Evolutionary conservation across 2,329 filamentous ascomycete genomes (phyloP).

Genomic region (Fusarium equiseti): DNA sequence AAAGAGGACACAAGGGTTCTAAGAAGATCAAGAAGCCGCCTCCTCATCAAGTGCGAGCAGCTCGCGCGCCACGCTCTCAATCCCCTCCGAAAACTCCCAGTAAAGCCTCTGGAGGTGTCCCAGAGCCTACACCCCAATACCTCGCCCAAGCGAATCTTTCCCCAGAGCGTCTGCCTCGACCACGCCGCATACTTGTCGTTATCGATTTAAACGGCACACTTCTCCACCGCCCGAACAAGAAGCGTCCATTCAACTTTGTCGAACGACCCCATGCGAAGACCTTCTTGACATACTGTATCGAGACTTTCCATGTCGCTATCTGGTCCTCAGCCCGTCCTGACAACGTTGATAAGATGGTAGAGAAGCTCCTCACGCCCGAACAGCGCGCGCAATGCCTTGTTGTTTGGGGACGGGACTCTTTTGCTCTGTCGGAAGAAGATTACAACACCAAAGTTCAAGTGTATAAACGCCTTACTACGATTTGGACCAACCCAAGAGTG

Average conservation of each 20-base stretch:
- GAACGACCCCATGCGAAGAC: constrained; percentile 73
- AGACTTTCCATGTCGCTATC: constrained; percentile 82
- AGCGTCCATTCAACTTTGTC: constrained; percentile 64
- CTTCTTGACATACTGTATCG: constrained; percentile 81
- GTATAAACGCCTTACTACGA: constrained; percentile 82
- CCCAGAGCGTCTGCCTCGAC: constrained; percentile 56
- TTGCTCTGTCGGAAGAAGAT: constrained; percentile 73
- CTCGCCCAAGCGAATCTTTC: constrained; percentile 63
- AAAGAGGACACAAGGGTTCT: constrained; percentile 18
- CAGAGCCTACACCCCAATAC: constrained; percentile 71
- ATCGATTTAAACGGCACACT: constrained; percentile 96
- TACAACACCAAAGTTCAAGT: constrained; percentile 82
- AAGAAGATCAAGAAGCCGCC: constrained; percentile 1
- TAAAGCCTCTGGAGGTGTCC: constrained; percentile 66
- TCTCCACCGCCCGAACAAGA: constrained; percentile 73
- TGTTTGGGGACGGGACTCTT: constrained; percentile 82
- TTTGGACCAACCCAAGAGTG: constrained; percentile 73
- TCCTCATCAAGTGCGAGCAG: not conserved
- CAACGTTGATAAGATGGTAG: constrained; percentile 78
- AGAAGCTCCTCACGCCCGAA: constrained; percentile 68
- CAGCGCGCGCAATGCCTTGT: constrained; percentile 71
- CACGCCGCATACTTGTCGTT: constrained; percentile 80
- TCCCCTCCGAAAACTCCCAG: constrained; percentile 47
- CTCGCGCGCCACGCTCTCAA: not conserved
- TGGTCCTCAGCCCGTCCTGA: constrained; percentile 87